phyloP scores from a whole-genome alignment of 345 rosid species.

The Euclidium syriacum region DNA sequence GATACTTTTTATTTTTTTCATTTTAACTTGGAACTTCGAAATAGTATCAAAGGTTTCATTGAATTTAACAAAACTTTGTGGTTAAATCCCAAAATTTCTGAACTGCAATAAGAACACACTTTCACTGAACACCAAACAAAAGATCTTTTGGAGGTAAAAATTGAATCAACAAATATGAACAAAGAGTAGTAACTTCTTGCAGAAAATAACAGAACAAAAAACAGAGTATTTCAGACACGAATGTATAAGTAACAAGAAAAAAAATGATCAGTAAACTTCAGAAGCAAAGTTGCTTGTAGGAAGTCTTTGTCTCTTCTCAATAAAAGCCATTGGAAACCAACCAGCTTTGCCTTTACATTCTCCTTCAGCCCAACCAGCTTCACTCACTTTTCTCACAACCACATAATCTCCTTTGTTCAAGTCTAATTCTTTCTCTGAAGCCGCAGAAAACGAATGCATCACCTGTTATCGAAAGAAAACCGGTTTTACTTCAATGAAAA shows the following conservation, averaged over 20 bases:
- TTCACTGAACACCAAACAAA: not conserved
- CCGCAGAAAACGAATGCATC: slow-evolving; percentile 59
- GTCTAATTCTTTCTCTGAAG: slow-evolving; percentile 87
- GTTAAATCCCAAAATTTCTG: not conserved
- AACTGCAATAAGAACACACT: not conserved
- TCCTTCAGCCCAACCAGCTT: slow-evolving; percentile 95
- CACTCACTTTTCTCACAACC: slow-evolving; percentile 81
- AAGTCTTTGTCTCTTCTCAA: slow-evolving; percentile 84
- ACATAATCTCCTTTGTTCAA: slow-evolving; percentile 77
- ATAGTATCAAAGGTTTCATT: not conserved
- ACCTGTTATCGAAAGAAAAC: slow-evolving; percentile 49
- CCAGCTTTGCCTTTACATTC: slow-evolving; percentile 95
- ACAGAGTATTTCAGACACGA: not conserved
- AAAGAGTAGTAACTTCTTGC: not conserved
- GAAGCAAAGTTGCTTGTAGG: slow-evolving; percentile 44
- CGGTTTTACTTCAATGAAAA: not conserved
- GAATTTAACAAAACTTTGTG: not conserved
- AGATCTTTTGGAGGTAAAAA: not conserved
- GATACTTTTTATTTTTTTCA: not conserved
- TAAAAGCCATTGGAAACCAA: slow-evolving; percentile 86
- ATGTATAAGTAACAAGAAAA: not conserved
- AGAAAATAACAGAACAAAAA: not conserved
- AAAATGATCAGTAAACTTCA: slow-evolving; percentile 39
- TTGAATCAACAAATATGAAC: slow-evolving; percentile 20
- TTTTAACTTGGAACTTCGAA: not conserved